Conservation (phyloP, 495 filamentous ascomycete genomes). For the Penicillium goetzii region DNA sequence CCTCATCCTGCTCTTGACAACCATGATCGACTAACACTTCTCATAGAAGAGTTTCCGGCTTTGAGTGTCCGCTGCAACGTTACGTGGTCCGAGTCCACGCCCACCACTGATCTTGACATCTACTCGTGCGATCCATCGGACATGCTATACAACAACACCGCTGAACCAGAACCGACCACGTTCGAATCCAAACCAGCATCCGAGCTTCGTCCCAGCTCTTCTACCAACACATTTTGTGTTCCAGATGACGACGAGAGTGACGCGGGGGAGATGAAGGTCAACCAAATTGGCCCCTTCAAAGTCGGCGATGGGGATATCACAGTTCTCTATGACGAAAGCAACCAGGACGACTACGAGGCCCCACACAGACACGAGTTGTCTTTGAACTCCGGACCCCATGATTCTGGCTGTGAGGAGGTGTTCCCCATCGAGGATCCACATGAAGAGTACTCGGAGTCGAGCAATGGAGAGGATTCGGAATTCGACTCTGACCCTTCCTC, state of each 20-base stretch:
- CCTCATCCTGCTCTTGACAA: not conserved
- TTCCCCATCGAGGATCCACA: not conserved
- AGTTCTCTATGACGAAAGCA: not conserved
- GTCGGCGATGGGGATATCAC: not conserved
- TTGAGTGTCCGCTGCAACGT: slow-evolving; percentile 42
- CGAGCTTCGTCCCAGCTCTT: slow-evolving; percentile 10
- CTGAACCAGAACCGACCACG: not conserved
- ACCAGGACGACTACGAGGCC: not conserved
- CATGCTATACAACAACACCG: not conserved
- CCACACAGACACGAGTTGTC: not conserved
- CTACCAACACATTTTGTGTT: slow-evolving; percentile 49
- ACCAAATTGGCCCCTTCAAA: slow-evolving; percentile 5
- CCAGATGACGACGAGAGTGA: slow-evolving; percentile 52
- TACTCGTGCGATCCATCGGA: not conserved
- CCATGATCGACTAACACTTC: slow-evolving; percentile 14
- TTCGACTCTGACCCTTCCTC: slow-evolving; percentile 14
- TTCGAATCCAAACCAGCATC: slow-evolving; percentile 4
- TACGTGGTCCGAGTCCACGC: slow-evolving; percentile 30
- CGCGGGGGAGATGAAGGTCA: slow-evolving; percentile 21
- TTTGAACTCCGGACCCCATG: not conserved
- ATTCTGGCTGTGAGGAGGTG: not conserved
- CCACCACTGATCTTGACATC: not conserved
- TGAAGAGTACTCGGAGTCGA: slow-evolving; percentile 6
- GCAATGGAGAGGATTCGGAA: slow-evolving; percentile 16
- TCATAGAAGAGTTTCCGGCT: slow-evolving; percentile 45